Evolutionary conservation across 2,329 filamentous ascomycete species (phyloP), one percentile per base, ranked within the genome.

Genomic region (Colletotrichum australisinense): DNA sequence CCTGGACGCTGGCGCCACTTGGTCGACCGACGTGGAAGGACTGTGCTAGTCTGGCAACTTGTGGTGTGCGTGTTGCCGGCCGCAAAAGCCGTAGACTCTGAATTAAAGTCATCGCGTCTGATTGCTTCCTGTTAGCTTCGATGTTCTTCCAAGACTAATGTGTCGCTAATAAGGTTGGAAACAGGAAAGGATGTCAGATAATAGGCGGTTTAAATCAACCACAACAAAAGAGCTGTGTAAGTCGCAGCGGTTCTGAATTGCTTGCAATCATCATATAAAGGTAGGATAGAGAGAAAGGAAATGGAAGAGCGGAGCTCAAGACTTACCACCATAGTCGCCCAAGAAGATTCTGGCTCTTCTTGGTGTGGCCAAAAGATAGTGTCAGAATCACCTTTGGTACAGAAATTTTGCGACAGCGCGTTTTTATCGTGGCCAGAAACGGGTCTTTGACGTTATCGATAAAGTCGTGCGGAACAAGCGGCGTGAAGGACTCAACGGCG

Each of bases 171-270:
- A 35, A 70, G 67, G 60, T 56, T 75, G 63, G 57, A 60, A 63
- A 65, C 66, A 32, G 71, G 60, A 24, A 75, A 72, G 24, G n/a
- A 56, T 68, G 52, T 85, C 84, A 85, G 84, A 78, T 46, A 78
- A 79, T 80, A 79, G 84, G 83, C 82, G 79, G 77, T 79, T 84
- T 81, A 80, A 64, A 84, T 86, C 85, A 85, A 75, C 56, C 83
- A 82, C 83, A 83, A 82, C 81, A 81, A 35, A 65, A 81, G 42
- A 49, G 81, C 83, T 81, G 83, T 80, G 82, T 86, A 83, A 85
- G 84, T 84, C 84, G 85, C 85, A 86, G 85, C 85, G 85, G 85
- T 86, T 86, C 85, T 86, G 83, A 85, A 65, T 65, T 74, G 75
- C 74, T 77, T 76, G 75, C 69, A 74, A 86, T 86, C 84, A 86